phyloP scores from a whole-genome alignment of 176 grass and related monocot genomes.

The Triticum aestivum region IWGSC_CS_RefSeq_v2.1 NC_057799.1:561877608-561878107 shows the following conservation, averaged over 20 bases:
- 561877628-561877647: not conserved
- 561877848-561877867: too few species aligned
- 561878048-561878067: constrained; percentile 14
- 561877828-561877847: too few species aligned
- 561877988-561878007: too few species aligned
- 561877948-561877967: too few species aligned
- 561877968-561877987: too few species aligned
- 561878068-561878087: not conserved
- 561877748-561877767: constrained; percentile 88
- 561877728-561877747: constrained; percentile 45
- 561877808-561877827: too few species aligned
- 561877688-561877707: not conserved
- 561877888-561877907: too few species aligned
- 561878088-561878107: constrained; percentile 5
- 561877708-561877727: not conserved
- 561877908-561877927: too few species aligned
- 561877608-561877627: not conserved
- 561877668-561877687: not conserved
- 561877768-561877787: constrained; percentile 98
- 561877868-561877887: too few species aligned
- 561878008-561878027: too few species aligned
- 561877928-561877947: too few species aligned
- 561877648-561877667: not conserved
- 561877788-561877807: constrained; percentile 67
- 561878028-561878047: too few species aligned